Evolutionary conservation across 345 rosid species (phyloP).

Genomic region (Anastatica hierochuntica): DNA sequence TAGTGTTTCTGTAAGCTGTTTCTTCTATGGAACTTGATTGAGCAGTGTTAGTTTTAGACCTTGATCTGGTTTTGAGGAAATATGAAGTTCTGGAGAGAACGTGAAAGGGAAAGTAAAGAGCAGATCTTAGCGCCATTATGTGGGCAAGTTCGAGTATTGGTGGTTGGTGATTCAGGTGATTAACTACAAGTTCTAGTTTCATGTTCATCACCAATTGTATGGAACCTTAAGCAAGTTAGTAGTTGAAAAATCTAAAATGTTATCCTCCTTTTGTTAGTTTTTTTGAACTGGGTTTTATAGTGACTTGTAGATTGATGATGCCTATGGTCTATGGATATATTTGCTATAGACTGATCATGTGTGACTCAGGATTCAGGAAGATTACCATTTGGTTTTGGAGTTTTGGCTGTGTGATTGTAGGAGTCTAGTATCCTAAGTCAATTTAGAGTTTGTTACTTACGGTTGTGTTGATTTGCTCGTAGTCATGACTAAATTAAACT

Average conservation of each 20-base stretch:
- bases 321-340: no score
- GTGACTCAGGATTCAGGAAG: background rate
- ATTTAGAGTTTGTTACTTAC: background rate
- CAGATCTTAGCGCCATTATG: constrained; percentile 66
- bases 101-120: constrained; percentile 77
- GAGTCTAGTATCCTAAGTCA: background rate
- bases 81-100: constrained; percentile 89
- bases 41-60: no score
- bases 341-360: no score
- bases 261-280: background rate
- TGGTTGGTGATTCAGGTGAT: constrained; percentile 94
- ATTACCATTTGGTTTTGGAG: no score
- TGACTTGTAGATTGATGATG: background rate
- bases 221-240: background rate
- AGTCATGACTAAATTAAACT: background rate
- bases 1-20: background rate
- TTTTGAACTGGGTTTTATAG: background rate
- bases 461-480: background rate
- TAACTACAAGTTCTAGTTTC: background rate
- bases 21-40: no score
- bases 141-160: constrained; percentile 95
- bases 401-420: constrained; percentile 1
- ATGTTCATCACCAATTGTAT: background rate
- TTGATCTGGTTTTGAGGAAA: background rate
- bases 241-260: background rate